Percentiles rank a stretch among this genome's conserved stretches.
These are phyloP conservation scores for Niebla homalea DNA, from an alignment of 495 filamentous ascomycete species.

Conservation along the genomic window DNA sequence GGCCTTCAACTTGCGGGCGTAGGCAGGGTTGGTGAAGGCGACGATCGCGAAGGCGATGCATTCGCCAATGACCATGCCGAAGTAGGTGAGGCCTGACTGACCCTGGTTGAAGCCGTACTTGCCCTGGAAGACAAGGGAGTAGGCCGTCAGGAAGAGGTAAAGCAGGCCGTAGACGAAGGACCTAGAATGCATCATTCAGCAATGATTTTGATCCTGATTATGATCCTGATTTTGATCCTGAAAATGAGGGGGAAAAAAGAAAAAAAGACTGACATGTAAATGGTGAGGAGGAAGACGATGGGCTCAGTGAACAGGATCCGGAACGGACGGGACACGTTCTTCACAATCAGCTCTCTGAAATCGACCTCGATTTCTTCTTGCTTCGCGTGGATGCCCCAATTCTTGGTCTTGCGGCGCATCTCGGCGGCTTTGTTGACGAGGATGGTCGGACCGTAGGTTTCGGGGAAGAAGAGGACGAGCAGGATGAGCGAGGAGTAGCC, in stretches of 20 bases:
- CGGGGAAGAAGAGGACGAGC: constrained; percentile 39
- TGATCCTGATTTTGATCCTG: too few relatives aligned
- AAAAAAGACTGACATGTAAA: constrained; percentile 39
- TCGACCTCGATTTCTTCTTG: constrained; percentile 42
- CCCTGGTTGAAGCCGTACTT: constrained; percentile 29
- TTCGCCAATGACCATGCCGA: constrained; percentile 36
- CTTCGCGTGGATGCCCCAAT: constrained; percentile 45
- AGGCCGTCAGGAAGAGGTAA: constrained; percentile 50
- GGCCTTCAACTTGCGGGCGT: constrained; percentile 34
- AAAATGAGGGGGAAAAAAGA: constrained; percentile 52
- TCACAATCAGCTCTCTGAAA: constrained; percentile 29
- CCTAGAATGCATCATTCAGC: constrained; percentile 26
- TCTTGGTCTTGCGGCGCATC: constrained; percentile 44
- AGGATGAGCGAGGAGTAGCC: constrained; percentile 33
- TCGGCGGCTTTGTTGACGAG: constrained; percentile 42
- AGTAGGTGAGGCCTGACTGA: constrained; percentile 41
- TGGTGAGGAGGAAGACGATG: constrained; percentile 40
- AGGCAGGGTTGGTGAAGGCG: constrained; percentile 37
- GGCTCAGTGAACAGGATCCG: constrained; percentile 47
- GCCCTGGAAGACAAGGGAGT: constrained; percentile 43
- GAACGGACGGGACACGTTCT: constrained; percentile 46
- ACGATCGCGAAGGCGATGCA: constrained; percentile 28
- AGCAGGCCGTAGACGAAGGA: constrained; percentile 47
- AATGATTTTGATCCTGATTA: too few relatives aligned
- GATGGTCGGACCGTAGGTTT: constrained; percentile 46